Evolutionary conservation across 345 rosid species (phyloP).

Genomic region (Draba incana): DNA sequence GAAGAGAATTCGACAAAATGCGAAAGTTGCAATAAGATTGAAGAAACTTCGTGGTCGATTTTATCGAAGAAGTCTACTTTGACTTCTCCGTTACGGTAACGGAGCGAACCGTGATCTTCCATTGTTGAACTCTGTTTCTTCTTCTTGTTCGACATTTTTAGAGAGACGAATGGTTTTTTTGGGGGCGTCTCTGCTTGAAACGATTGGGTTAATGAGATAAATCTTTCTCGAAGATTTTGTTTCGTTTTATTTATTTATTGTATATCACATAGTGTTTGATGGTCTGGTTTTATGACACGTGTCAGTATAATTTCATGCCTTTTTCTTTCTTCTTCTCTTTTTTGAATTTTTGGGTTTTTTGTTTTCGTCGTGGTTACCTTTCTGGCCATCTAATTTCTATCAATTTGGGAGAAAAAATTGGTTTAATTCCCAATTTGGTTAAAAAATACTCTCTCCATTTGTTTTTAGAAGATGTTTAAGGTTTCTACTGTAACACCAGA

Average conservation of each 20-base stretch:
- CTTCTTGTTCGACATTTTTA: constrained; percentile 26
- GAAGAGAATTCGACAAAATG: constrained; percentile 29
- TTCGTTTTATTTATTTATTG: constrained; percentile 26
- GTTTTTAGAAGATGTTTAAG: too few species aligned
- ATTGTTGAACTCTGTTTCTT: constrained; percentile 1
- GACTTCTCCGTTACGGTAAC: constrained; percentile 9
- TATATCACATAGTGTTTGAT: constrained; percentile 11
- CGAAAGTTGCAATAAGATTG: constrained; percentile 36
- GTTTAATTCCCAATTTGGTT: too few species aligned
- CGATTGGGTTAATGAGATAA: constrained; percentile 35
- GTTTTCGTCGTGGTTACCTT: neutral
- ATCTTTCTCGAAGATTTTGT: constrained; percentile 31
- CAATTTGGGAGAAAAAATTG: neutral
- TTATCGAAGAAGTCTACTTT: neutral
- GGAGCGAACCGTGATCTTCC: constrained; percentile 15
- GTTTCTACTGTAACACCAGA: too few species aligned
- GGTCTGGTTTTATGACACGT: constrained; percentile 36
- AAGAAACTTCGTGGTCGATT: constrained; percentile 29
- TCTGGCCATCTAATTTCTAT: neutral
- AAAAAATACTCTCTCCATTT: too few species aligned
- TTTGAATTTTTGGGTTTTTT: neutral
- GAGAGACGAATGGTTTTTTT: constrained; percentile 6
- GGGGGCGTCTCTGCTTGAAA: constrained; percentile 1
- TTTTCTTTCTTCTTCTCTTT: neutral
- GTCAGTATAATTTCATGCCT: constrained; percentile 6